phyloP scores from a whole-genome alignment of 768 basidiomycete species.

The Dioszegia crocea region DNA sequence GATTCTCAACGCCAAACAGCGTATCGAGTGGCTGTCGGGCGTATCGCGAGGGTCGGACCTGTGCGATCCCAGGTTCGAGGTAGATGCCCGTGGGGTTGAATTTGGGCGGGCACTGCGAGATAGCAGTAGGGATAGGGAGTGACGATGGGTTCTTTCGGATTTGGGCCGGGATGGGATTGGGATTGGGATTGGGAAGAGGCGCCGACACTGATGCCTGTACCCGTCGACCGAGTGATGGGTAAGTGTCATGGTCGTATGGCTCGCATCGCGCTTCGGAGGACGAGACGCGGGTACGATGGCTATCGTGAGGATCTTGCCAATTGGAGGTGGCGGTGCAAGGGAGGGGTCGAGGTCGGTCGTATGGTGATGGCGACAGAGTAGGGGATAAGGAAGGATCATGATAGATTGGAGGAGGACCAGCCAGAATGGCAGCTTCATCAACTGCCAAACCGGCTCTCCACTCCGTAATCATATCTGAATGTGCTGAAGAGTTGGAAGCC shows the following conservation, averaged over 20 bases:
- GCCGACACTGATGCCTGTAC: too few species aligned
- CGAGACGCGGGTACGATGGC: neutral
- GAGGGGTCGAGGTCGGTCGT: too few species aligned
- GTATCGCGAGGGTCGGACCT: slow-evolving; percentile 7
- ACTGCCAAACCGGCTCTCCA: too few species aligned
- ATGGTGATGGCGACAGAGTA: too few species aligned
- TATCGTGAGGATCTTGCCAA: neutral
- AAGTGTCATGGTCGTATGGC: neutral
- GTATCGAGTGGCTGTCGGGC: neutral
- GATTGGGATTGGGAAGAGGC: too few species aligned
- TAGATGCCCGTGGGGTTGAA: neutral
- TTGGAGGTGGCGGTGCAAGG: neutral
- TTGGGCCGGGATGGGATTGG: too few species aligned
- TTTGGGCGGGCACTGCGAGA: neutral
- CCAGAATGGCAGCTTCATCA: too few species aligned
- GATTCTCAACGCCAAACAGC: neutral
- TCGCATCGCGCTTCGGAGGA: neutral
- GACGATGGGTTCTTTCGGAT: too few species aligned
- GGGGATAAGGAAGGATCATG: too few species aligned
- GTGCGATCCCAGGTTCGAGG: slow-evolving; percentile 19
- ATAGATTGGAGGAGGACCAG: too few species aligned
- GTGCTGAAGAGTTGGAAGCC: slow-evolving; percentile 20
- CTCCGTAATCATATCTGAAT: neutral
- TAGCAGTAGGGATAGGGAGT: too few species aligned
- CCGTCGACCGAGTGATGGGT: neutral